phyloP scores from a whole-genome alignment of 2,329 filamentous ascomycete genomes.

The Cladosporium sp. region DNA sequence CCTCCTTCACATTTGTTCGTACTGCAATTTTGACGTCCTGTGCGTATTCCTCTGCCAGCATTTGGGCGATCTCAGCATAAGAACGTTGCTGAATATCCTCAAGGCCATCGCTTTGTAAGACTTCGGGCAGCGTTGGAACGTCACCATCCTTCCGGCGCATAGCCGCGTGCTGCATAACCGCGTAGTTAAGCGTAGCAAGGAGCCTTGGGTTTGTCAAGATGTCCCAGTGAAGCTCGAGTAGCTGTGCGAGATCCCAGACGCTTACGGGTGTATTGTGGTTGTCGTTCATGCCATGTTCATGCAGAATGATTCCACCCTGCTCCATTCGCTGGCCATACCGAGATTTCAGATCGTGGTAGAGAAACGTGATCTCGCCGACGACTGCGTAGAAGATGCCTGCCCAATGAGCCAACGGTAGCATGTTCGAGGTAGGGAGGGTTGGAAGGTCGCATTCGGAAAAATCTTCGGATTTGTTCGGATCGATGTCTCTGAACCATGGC shows the following conservation, averaged over 20 bases:
- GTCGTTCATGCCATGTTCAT: constrained; percentile 13
- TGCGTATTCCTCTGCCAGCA: constrained; percentile 12
- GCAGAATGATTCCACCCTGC: constrained; percentile 13
- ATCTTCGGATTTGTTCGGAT: background rate
- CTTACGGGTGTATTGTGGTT: constrained; percentile 8
- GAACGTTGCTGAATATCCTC: background rate
- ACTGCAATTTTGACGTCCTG: constrained; percentile 7
- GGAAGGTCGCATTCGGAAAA: background rate
- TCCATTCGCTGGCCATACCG: constrained; percentile 13
- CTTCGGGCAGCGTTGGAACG: background rate
- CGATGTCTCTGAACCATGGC: background rate
- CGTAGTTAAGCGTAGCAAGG: constrained; percentile 17
- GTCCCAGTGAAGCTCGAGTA: constrained; percentile 20
- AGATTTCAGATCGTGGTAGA: constrained; percentile 16
- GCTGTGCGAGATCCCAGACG: constrained; percentile 14
- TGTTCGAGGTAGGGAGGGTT: background rate
- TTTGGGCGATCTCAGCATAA: constrained; percentile 3
- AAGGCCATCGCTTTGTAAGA: background rate
- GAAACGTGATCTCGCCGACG: constrained; percentile 15
- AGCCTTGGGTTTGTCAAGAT: constrained; percentile 15
- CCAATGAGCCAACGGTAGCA: constrained; percentile 13
- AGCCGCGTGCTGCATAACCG: constrained; percentile 9
- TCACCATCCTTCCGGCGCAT: background rate
- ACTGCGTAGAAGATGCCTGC: constrained; percentile 20
- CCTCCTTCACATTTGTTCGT: background rate